Evolutionary conservation across 208 protist species (phyloP).

Genomic region (Novymonas esmeraldas): DNA sequence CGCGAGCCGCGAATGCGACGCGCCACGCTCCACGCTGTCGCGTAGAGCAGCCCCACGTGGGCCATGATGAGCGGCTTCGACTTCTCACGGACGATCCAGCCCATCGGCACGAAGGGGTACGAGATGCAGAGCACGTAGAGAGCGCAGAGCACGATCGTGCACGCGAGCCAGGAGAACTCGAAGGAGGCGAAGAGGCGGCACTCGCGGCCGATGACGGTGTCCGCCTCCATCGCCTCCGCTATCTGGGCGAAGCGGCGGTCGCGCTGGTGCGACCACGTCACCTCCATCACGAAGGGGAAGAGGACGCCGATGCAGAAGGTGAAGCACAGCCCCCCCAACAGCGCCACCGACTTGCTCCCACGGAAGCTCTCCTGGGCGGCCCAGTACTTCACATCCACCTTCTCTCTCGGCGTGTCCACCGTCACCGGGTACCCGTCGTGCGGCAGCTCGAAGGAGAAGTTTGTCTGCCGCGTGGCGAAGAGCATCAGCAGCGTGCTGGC

Average conservation of each 20-base stretch:
- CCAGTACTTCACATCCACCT: slow-evolving; percentile 60
- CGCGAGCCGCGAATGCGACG: slow-evolving; percentile 32
- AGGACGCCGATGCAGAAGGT: slow-evolving; percentile 67
- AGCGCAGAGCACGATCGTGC: slow-evolving; percentile 17
- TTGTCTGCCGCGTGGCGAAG: slow-evolving; percentile 71
- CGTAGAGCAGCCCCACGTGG: slow-evolving; percentile 35
- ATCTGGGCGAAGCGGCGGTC: slow-evolving; percentile 41
- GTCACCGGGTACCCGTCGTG: slow-evolving; percentile 56
- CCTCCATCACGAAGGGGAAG: slow-evolving; percentile 67
- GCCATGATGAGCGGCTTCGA: slow-evolving; percentile 43
- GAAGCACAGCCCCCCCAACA: slow-evolving; percentile 58
- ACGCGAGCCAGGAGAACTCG: slow-evolving; percentile 36
- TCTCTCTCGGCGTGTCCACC: slow-evolving; percentile 29
- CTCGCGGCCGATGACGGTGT: slow-evolving; percentile 28
- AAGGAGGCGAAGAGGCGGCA: slow-evolving; percentile 50
- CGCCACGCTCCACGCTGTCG: slow-evolving; percentile 20
- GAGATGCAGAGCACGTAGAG: slow-evolving; percentile 67
- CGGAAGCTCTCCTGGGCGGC: slow-evolving; percentile 51
- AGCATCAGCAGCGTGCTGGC: slow-evolving; percentile 54
- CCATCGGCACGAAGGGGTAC: slow-evolving; percentile 82
- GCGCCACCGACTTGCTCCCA: slow-evolving; percentile 63
- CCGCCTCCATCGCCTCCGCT: slow-evolving; percentile 14
- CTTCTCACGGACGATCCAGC: slow-evolving; percentile 65
- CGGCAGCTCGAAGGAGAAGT: slow-evolving; percentile 59
- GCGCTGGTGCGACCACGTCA: slow-evolving; percentile 51